Conservation (phyloP, 257 asterid genomes). For the Gentiana straminea region DNA sequence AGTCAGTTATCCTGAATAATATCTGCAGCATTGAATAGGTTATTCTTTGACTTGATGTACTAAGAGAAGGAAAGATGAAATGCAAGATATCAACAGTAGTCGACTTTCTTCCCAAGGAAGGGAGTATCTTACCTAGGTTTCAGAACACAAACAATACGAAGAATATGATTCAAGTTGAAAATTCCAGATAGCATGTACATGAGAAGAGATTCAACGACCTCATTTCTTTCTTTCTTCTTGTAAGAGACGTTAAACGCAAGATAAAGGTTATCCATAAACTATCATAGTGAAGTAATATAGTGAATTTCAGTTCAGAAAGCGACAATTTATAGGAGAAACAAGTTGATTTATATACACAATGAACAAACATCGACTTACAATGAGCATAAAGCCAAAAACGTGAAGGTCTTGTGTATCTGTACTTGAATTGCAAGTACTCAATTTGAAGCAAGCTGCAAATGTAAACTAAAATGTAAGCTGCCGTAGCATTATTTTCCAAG, state of each 20-base stretch:
- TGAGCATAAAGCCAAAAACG: slow-evolving; percentile 59
- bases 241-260: no score
- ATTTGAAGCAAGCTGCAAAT: slow-evolving; percentile 75
- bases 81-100: background rate
- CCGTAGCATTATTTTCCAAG: no score
- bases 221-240: no score
- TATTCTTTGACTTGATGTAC: background rate
- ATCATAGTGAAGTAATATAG: no score
- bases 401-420: slow-evolving; percentile 67
- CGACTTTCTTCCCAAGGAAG: background rate
- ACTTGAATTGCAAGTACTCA: slow-evolving; percentile 68
- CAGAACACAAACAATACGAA: slow-evolving; percentile 1
- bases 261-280: no score
- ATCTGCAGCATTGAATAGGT: background rate
- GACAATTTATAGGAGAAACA: no score
- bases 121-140: background rate
- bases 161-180: background rate
- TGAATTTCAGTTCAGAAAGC: no score
- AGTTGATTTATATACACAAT: background rate
- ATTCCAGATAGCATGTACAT: background rate
- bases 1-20: slow-evolving; percentile 8
- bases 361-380: slow-evolving; percentile 49
- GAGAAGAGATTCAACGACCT: background rate
- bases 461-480: slow-evolving; percentile 11
- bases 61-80: background rate